Percentiles rank a stretch among this genome's conserved stretches.
These are phyloP conservation scores for Omphalotus guepiniiformis DNA, from an alignment of 768 basidiomycete species.

Conservation along the genomic window DNA sequence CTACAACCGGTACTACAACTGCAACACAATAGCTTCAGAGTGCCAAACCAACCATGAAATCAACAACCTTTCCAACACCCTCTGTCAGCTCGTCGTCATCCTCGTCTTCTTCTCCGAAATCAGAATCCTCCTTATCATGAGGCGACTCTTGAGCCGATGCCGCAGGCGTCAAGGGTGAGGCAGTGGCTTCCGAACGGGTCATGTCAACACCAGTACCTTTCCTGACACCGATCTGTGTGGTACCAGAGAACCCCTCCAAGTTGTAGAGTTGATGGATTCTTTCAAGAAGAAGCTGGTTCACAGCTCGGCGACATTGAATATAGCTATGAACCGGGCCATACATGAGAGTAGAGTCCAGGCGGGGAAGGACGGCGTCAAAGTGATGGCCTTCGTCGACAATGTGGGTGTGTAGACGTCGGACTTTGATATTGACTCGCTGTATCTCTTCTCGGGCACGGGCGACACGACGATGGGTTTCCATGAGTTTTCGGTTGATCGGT, in stretches of 20 bases:
- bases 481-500: conserved; percentile 17
- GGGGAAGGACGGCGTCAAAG: neutral
- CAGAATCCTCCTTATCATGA: neutral
- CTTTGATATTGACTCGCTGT: conserved; percentile 25
- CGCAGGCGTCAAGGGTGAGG: neutral
- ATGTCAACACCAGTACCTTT: no score
- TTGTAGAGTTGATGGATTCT: conserved; percentile 5
- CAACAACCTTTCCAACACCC: neutral
- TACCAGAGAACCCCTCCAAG: neutral
- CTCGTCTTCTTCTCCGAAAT: neutral
- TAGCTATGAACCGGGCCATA: neutral
- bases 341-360: neutral
- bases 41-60: conserved; percentile 3
- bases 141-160: neutral
- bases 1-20: neutral
- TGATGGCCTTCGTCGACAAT: conserved; percentile 20
- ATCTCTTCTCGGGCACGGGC: conserved; percentile 28
- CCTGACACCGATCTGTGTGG: neutral
- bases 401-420: conserved; percentile 20
- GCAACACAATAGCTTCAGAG: neutral
- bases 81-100: conserved; percentile 4
- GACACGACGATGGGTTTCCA: conserved; percentile 25
- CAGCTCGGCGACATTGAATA: neutral
- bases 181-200: neutral
- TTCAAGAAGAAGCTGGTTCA: conserved; percentile 1